These are phyloP conservation scores for Lactuca saligna DNA, from an alignment of 129 eudicot species.

Conservation along the genomic window DNA sequence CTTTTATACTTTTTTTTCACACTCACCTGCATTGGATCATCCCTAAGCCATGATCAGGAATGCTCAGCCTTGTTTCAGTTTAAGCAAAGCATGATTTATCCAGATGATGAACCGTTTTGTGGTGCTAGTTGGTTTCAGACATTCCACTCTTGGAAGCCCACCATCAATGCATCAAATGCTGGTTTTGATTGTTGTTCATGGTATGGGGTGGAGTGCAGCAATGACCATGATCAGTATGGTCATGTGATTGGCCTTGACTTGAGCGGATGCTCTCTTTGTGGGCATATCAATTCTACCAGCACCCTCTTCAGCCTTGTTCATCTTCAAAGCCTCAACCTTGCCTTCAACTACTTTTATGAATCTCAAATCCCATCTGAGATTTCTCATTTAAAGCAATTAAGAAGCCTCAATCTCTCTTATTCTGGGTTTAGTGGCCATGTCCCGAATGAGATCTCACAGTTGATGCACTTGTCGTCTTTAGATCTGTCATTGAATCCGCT, in stretches of 20 bases:
- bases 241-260: constrained; percentile 34
- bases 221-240: background rate
- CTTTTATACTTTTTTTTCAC: background rate
- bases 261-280: constrained; percentile 16
- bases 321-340: constrained; percentile 28
- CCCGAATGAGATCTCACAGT: constrained; percentile 27
- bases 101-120: background rate
- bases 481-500: constrained; percentile 22
- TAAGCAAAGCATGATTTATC: constrained; percentile 22
- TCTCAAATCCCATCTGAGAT: constrained; percentile 27
- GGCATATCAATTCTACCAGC: constrained; percentile 18
- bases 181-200: constrained; percentile 24
- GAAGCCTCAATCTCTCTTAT: constrained; percentile 18
- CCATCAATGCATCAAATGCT: background rate
- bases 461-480: constrained; percentile 16
- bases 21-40: background rate
- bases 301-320: constrained; percentile 25
- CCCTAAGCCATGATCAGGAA: constrained; percentile 20
- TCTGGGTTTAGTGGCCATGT: constrained; percentile 29
- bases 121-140: background rate
- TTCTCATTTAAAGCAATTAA: background rate
- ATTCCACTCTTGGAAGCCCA: constrained; percentile 22
- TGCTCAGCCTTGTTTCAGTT: constrained; percentile 21
- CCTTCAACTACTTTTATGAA: constrained; percentile 18
- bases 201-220: constrained; percentile 24